A percentile compares a stretch with the other conserved stretches of the same genome.
phyloP scores from a whole-genome alignment of 1,284 basidiomycete genomes.

The Cutaneotrichosporon mucoides region DNA sequence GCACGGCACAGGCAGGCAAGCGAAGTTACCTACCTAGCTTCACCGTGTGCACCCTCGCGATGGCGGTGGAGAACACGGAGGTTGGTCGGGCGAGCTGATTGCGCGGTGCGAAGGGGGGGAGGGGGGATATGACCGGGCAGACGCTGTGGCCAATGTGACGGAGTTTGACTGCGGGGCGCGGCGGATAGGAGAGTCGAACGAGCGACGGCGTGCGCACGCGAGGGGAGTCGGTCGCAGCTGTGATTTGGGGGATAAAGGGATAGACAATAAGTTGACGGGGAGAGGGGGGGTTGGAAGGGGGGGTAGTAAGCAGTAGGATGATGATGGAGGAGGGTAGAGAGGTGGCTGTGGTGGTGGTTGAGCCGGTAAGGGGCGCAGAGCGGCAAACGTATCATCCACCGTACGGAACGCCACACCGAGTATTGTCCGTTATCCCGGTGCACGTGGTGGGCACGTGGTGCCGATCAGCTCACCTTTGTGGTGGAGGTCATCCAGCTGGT shows the following conservation, averaged over 20 bases:
- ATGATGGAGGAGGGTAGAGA: background rate
- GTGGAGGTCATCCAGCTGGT: too few relatives aligned
- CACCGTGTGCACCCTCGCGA: slow-evolving; percentile 25
- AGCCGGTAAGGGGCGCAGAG: too few relatives aligned
- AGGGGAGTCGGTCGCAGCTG: background rate
- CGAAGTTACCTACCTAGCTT: slow-evolving; percentile 17
- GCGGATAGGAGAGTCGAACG: too few relatives aligned
- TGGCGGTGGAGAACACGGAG: slow-evolving; percentile 15
- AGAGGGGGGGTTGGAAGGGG: too few relatives aligned
- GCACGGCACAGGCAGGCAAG: background rate
- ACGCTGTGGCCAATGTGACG: background rate
- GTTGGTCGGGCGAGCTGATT: slow-evolving; percentile 3
- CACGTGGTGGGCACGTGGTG: too few relatives aligned
- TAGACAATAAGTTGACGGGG: too few relatives aligned
- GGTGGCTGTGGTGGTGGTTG: slow-evolving; percentile 1
- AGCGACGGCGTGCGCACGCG: too few relatives aligned
- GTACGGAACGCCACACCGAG: too few relatives aligned
- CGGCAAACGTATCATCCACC: too few relatives aligned
- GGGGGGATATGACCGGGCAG: background rate
- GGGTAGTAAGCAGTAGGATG: background rate
- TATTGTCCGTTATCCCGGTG: too few relatives aligned
- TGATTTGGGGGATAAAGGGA: too few relatives aligned
- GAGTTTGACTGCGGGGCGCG: background rate
- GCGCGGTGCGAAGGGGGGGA: background rate
- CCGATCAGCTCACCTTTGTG: too few relatives aligned